Evolutionary conservation across 2,329 filamentous ascomycete species (phyloP), one percentile per base, ranked within the genome.

Genomic region (Aspergillus transmontanensis): DNA sequence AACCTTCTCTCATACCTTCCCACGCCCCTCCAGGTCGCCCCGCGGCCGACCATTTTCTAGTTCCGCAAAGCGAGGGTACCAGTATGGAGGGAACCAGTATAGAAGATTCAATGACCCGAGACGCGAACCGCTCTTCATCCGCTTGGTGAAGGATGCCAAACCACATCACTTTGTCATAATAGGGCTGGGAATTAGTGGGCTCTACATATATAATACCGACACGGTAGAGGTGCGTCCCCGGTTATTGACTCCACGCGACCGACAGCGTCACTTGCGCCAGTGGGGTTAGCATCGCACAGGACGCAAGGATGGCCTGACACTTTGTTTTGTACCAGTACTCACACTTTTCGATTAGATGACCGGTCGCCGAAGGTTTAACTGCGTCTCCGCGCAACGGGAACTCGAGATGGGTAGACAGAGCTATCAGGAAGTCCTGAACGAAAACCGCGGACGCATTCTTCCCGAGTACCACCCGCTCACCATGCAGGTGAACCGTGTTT

Each of bases 361-460:
- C 1, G 83, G 84, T 6, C 82, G 87, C 2, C 78, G 82, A 45
- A 82, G 87, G 23, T 89, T 89, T 79, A 89, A 88, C 68, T 80
- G 85, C 61, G 73, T 88, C 16, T 79, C 80, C 1, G 72, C 79
- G 1, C 67, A 75, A 0, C 69, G 73, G 6, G 86, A 88, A 70
- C 71, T 83, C 41, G 68, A 70, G 19, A 71, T 75, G 60, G 82
- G 81, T 1, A 64, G 78, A 46, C 66, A 79, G 55, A 77, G 78
- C 43, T 87, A 86, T 67, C 69, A 80, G 3, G 73, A 85, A 67
- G 76, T 84, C 0, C 72, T 87, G 58, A 69, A 80, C 55, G 66
- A 85, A 61, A 85, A 80, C 61, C 70, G 74, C 4, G 78, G 77
- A 0, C 73, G 73, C 43, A 80, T 89, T 36, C 75, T 89, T 10